Evolutionary conservation across 129 eudicot genomes (phyloP).

Genomic region (Kitagawia praeruptora): DNA sequence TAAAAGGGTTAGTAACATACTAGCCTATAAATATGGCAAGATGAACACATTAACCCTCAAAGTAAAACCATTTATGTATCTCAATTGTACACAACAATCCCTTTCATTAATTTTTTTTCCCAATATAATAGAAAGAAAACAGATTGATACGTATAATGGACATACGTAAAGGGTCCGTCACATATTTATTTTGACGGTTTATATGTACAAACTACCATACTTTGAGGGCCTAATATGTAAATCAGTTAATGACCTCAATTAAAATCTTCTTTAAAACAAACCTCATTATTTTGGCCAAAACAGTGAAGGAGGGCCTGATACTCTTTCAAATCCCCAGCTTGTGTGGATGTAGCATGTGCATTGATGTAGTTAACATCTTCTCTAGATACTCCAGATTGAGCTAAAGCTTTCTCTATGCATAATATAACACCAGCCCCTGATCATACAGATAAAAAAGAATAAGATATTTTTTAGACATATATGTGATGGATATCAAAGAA

Average conservation of each 20-base stretch:
- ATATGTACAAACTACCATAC: neutral
- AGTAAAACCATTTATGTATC: neutral
- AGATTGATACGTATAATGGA: neutral
- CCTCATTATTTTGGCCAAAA: conserved; percentile 89
- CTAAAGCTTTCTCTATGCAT: conserved; percentile 90
- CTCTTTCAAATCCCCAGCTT: conserved; percentile 87
- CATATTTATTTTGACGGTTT: neutral
- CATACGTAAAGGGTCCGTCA: neutral
- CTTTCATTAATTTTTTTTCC: neutral
- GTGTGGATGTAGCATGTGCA: conserved; percentile 98
- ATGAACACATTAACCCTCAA: neutral
- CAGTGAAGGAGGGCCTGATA: conserved; percentile 78
- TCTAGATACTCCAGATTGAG: conserved; percentile 76
- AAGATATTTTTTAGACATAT: neutral
- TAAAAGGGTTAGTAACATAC: neutral
- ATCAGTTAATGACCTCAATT: neutral
- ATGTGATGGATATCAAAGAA: neutral
- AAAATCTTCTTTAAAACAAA: conserved; percentile 10
- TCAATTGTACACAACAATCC: neutral
- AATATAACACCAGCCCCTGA: conserved; percentile 78
- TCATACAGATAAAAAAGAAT: conserved; percentile 2
- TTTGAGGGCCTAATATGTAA: neutral
- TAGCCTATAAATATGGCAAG: neutral
- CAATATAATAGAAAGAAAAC: neutral
- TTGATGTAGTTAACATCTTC: conserved; percentile 95